phyloP scores from a whole-genome alignment of 768 basidiomycete species.

The Boletus rex-veris region DNA sequence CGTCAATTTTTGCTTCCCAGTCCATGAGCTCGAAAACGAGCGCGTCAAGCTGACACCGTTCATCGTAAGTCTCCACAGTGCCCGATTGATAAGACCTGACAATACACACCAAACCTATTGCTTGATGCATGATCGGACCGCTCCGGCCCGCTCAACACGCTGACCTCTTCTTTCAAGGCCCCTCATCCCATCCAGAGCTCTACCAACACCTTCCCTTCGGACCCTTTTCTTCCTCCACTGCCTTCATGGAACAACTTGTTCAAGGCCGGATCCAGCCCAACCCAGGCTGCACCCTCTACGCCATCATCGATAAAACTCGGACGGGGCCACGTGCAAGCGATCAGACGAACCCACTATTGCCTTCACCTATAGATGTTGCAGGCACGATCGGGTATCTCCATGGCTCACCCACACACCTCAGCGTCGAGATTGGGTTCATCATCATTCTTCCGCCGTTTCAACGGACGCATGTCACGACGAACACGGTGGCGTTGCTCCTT shows the following conservation, averaged over 20 bases:
- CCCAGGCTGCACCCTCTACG: constrained; percentile 40
- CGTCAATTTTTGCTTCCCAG: constrained; percentile 49
- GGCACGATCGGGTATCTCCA: constrained; percentile 52
- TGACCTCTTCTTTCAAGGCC: constrained; percentile 35
- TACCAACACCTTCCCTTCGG: constrained; percentile 50
- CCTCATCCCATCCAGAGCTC: constrained; percentile 36
- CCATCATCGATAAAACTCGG: constrained; percentile 50
- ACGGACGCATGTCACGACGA: constrained; percentile 59
- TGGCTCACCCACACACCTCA: constrained; percentile 39
- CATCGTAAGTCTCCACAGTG: constrained; percentile 33
- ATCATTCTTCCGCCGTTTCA: constrained; percentile 57
- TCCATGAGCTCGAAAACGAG: constrained; percentile 46
- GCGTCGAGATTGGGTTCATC: constrained; percentile 53
- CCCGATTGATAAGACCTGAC: background rate
- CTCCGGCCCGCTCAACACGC: constrained; percentile 45
- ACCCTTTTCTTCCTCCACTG: constrained; percentile 38
- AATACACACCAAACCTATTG: background rate
- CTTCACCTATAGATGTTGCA: constrained; percentile 33
- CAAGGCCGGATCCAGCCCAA: constrained; percentile 35
- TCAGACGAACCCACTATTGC: background rate
- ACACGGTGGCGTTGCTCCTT: constrained; percentile 50
- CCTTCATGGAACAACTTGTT: constrained; percentile 37
- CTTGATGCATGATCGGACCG: background rate
- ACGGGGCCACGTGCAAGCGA: background rate
- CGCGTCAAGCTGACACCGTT: constrained; percentile 51